Percentiles rank a stretch among this genome's conserved stretches.
Conservation (phyloP, 108 stramenopile species). For the Phaeodactylum tricornutum region DNA sequence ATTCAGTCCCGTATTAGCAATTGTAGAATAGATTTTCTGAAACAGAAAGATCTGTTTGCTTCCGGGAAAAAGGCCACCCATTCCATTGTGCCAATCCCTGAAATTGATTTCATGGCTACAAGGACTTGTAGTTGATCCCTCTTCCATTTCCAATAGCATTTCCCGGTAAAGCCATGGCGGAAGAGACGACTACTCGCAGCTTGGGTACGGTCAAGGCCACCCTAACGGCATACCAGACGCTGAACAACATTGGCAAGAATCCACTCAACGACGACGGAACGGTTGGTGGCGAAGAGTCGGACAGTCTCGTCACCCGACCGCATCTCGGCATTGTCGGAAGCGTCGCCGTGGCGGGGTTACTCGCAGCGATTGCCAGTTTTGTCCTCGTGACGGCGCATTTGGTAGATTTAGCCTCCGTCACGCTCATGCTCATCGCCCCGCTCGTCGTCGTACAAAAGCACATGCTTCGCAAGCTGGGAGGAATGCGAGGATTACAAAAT, state of each 20-base stretch:
- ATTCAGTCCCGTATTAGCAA: too few relatives aligned
- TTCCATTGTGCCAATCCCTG: too few relatives aligned
- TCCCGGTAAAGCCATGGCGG: too few relatives aligned
- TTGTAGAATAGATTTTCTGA: too few relatives aligned
- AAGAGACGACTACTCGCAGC: too few relatives aligned
- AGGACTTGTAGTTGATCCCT: too few relatives aligned
- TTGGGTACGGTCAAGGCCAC: not conserved
- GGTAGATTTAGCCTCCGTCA: slow-evolving; percentile 9
- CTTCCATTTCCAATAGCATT: too few relatives aligned
- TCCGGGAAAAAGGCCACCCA: too few relatives aligned
- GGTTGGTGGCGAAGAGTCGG: slow-evolving; percentile 18
- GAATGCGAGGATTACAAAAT: slow-evolving; percentile 21
- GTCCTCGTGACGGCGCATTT: not conserved
- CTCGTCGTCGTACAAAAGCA: slow-evolving; percentile 14
- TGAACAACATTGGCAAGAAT: slow-evolving; percentile 3
- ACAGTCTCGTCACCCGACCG: slow-evolving; percentile 8
- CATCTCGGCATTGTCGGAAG: not conserved
- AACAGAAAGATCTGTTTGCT: too few relatives aligned
- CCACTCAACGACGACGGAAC: slow-evolving; percentile 4
- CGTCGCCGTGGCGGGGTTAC: slow-evolving; percentile 7
- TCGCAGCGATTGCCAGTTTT: slow-evolving; percentile 5
- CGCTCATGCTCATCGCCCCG: slow-evolving; percentile 10
- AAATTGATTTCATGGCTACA: too few relatives aligned
- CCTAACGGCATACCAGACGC: not conserved
- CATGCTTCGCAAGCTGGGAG: slow-evolving; percentile 16